phyloP scores from a whole-genome alignment of 1,284 basidiomycete genomes.

The Pseudozyma sp. region DNA sequence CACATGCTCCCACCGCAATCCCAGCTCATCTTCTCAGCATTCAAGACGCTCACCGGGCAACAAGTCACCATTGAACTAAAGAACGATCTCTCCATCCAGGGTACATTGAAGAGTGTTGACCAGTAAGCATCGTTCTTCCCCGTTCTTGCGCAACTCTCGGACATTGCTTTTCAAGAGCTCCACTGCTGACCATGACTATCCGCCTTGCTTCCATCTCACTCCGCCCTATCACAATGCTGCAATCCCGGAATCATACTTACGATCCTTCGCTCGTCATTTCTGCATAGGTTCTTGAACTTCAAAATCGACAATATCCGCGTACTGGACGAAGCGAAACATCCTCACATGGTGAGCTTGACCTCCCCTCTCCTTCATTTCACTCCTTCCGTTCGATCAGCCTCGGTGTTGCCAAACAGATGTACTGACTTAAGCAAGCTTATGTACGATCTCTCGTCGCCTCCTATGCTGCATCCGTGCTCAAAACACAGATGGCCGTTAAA shows the following conservation, averaged over 20 bases:
- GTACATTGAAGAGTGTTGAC: conserved; percentile 95
- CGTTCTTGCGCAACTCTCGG: too few species aligned
- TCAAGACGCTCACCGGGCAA: conserved; percentile 98
- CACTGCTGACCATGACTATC: not conserved
- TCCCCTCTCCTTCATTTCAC: too few species aligned
- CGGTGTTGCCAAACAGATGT: not conserved
- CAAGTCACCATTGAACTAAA: conserved; percentile 93
- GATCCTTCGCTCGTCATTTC: not conserved
- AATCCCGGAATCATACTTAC: not conserved
- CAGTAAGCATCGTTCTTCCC: conserved; percentile 73
- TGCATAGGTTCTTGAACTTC: conserved; percentile 85
- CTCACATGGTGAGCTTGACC: conserved; percentile 89
- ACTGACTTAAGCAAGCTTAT: not conserved
- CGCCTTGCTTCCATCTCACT: not conserved
- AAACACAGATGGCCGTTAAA: conserved; percentile 90
- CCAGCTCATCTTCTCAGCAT: conserved; percentile 95
- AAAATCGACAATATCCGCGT: conserved; percentile 94
- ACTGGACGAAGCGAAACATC: conserved; percentile 89
- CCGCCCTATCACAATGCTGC: not conserved
- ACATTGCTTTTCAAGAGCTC: not conserved
- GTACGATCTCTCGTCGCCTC: not conserved
- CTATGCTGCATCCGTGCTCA: not conserved
- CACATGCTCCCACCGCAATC: not conserved
- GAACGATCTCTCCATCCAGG: conserved; percentile 97
- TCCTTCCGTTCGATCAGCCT: not conserved